Evolutionary conservation across 345 rosid species (phyloP).

Genomic region (Aquilaria yunnanensis): DNA sequence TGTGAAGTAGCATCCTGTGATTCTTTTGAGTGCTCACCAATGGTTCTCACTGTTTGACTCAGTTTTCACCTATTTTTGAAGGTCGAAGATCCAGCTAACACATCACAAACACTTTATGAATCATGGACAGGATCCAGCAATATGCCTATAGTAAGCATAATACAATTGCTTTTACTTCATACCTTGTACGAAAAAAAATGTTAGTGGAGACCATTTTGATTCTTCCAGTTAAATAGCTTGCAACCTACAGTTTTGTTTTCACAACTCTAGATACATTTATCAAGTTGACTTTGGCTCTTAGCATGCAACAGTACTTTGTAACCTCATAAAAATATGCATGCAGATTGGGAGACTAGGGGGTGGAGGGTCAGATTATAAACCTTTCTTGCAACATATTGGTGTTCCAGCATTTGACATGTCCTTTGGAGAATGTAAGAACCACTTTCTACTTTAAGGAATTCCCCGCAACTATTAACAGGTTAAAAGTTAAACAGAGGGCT

Average conservation of each 20-base stretch:
- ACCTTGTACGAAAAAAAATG: no score
- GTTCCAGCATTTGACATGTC: conserved; percentile 54
- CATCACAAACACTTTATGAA: conserved; percentile 59
- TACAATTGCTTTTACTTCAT: background rate
- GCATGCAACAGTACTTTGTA: no score
- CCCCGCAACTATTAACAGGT: conserved; percentile 7
- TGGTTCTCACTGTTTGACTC: conserved; percentile 4
- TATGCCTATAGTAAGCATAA: conserved; percentile 42
- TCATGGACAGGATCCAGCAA: conserved; percentile 44
- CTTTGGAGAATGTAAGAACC: conserved; percentile 49
- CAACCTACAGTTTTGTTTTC: no score
- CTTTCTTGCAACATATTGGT: conserved; percentile 81
- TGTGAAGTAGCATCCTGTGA: no score
- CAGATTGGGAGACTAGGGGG: conserved; percentile 71
- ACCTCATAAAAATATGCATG: background rate
- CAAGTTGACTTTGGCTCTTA: no score
- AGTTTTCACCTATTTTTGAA: conserved; percentile 19
- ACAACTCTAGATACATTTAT: no score
- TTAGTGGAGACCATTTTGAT: no score
- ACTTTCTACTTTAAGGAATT: background rate
- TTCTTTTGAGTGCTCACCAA: no score
- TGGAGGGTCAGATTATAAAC: conserved; percentile 63
- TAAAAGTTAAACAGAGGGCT: background rate
- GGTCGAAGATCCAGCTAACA: conserved; percentile 77
- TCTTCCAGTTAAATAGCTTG: no score